phyloP scores from a whole-genome alignment of 2,329 filamentous ascomycete genomes.

The Aspergillus sp. region DNA sequence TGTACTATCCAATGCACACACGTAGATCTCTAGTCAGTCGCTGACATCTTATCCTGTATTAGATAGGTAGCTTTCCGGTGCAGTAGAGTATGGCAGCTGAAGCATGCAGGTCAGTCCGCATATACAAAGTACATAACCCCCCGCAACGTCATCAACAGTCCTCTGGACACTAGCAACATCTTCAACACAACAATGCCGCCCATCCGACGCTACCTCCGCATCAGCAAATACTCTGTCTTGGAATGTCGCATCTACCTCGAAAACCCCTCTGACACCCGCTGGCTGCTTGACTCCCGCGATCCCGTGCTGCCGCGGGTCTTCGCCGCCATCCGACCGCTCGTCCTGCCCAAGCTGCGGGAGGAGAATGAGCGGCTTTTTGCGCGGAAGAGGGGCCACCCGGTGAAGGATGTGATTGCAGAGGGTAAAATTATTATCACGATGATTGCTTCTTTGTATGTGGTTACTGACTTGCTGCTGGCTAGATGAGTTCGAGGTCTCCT shows the following conservation, averaged over 20 bases:
- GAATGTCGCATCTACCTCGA: conserved; percentile 96
- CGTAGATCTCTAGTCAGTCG: no score
- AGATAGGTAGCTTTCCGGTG: no score
- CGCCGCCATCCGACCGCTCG: conserved; percentile 71
- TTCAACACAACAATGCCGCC: conserved; percentile 62
- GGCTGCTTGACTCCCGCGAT: conserved; percentile 72
- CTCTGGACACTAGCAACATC: no score
- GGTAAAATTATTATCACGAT: conserved; percentile 43
- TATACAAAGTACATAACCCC: no score
- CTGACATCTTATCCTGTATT: no score
- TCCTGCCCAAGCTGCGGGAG: conserved; percentile 84
- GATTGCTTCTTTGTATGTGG: conserved; percentile 1
- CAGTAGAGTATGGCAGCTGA: no score
- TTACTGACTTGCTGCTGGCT: conserved; percentile 3
- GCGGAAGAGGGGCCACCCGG: conserved; percentile 68
- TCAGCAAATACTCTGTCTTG: conserved; percentile 88
- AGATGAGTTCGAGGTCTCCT: conserved; percentile 94
- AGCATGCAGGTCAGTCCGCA: no score
- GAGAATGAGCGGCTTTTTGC: conserved; percentile 56
- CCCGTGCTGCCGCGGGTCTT: conserved; percentile 76
- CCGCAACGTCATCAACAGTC: no score
- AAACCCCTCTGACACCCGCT: conserved; percentile 70
- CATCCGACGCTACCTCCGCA: conserved; percentile 78
- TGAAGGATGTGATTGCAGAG: conserved; percentile 79
- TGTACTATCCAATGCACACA: no score